Base-by-base conservation (phyloP, 805 yeast genomes). In the Candida chauliodis region DNA sequence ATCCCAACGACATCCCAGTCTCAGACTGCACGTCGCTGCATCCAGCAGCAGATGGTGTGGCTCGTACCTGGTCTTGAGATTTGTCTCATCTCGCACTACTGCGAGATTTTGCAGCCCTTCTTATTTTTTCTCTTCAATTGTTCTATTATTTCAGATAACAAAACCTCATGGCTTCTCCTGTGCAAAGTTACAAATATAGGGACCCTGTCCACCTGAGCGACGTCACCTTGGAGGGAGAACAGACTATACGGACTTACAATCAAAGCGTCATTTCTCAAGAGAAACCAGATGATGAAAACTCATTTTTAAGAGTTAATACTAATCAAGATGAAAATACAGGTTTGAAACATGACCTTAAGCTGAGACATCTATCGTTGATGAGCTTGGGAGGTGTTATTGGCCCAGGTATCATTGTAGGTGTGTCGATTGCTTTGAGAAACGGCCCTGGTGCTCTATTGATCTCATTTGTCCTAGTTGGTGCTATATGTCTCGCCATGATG, bases 311-410 rank as follows among this genome's bases (percentile, higher is more conserved):
- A 30, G 26, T 37, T n/a, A 31, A 31, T 19, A 31, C 35, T 8
- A 31, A 31, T 14, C 23, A 23, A 24, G 55, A 63, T 23, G 53
- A 62, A 11, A 44, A 51, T 9, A 52, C 61, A 8, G 61, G 69
- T 9, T 52, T 73, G 28, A 70, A 71, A 42, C 63, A 75, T 41
- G 72, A 68, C 16, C 58, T 75, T 16, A 73, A 73, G 44, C 72
- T 74, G 46, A 56, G 78, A 41, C 78, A 73, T 49, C 62, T 75
- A 27, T 69, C 78, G 10, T 50, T 76, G 38, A 65, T 76, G 37
- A 78, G 78, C 3, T 47, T 76, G 7, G 78, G 81, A 18, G 81
- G 82, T 28, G 69, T 78, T 36, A 73, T 78, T 39, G 83, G 83
- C 0, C 82, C 82, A 1, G 83, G 82, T 44, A 71, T 70, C 19